Percentiles rank a stretch among this genome's conserved stretches.
These are phyloP conservation scores for Boletus patriciae DNA, from an alignment of 768 basidiomycete species.

Conservation along the genomic window DNA sequence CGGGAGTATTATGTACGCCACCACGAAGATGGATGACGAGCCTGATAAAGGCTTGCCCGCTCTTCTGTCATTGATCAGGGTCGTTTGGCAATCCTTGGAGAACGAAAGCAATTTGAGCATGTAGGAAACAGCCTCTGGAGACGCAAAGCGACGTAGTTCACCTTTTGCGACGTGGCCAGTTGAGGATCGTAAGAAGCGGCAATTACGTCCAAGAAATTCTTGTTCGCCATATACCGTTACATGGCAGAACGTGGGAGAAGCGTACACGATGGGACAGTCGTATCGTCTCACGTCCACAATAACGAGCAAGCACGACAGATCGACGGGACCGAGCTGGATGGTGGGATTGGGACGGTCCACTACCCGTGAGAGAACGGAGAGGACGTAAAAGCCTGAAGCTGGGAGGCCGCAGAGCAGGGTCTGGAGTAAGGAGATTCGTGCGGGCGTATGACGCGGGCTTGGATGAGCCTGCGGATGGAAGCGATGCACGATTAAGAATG, in stretches of 20 bases:
- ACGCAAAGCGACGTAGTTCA: constrained; percentile 56
- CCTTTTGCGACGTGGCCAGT: constrained; percentile 53
- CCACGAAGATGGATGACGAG: constrained; percentile 85
- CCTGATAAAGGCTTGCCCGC: constrained; percentile 85
- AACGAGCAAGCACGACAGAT: constrained; percentile 88
- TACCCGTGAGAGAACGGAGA: constrained; percentile 79
- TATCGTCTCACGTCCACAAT: constrained; percentile 81
- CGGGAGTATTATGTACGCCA: constrained; percentile 44
- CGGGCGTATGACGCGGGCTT: constrained; percentile 1
- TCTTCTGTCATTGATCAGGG: constrained; percentile 88
- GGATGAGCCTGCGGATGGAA: constrained; percentile 4
- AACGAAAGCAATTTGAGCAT: constrained; percentile 65
- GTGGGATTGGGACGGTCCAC: constrained; percentile 69
- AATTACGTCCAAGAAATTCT: constrained; percentile 88
- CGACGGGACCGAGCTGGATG: constrained; percentile 84
- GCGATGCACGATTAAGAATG: constrained; percentile 1
- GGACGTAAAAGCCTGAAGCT: constrained; percentile 84
- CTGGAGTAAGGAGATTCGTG: background rate
- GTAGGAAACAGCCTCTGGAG: constrained; percentile 62
- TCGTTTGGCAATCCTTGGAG: constrained; percentile 87
- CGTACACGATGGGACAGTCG: constrained; percentile 89
- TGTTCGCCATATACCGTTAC: constrained; percentile 72
- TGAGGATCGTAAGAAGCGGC: constrained; percentile 87
- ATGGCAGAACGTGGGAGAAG: constrained; percentile 76
- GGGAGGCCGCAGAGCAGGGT: constrained; percentile 42